phyloP scores from a whole-genome alignment of 2,329 filamentous ascomycete species.

The Fusarium nygamai region DNA sequence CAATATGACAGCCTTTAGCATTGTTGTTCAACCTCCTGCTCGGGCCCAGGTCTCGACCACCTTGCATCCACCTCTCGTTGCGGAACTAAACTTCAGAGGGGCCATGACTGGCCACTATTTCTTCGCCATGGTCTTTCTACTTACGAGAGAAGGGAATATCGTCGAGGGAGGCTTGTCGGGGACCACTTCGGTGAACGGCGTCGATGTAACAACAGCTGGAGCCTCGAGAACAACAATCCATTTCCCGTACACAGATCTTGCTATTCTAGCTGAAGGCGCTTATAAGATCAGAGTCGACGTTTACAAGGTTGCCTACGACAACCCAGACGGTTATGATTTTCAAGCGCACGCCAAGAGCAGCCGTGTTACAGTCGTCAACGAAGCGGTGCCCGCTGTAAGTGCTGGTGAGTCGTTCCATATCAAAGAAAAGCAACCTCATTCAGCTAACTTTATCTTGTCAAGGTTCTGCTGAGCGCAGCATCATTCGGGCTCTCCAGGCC shows the following conservation, averaged over 20 bases:
- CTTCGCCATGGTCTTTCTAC: slow-evolving; percentile 43
- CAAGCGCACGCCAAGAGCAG: slow-evolving; percentile 30
- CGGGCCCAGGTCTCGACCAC: slow-evolving; percentile 17
- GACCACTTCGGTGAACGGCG: slow-evolving; percentile 29
- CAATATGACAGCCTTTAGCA: slow-evolving; percentile 24
- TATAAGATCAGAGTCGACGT: slow-evolving; percentile 45
- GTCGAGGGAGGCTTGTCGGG: slow-evolving; percentile 35
- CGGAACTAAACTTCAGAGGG: slow-evolving; percentile 15
- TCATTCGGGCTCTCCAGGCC: slow-evolving; percentile 1
- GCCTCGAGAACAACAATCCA: slow-evolving; percentile 19
- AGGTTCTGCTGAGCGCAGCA: slow-evolving; percentile 7
- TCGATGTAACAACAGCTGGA: slow-evolving; percentile 8
- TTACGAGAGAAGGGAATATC: slow-evolving; percentile 27
- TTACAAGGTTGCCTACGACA: slow-evolving; percentile 34
- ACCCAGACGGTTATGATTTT: slow-evolving; percentile 15
- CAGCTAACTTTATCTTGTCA: background rate
- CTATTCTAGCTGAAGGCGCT: slow-evolving; percentile 32
- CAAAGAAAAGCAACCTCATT: fast-evolving
- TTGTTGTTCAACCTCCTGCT: slow-evolving; percentile 42
- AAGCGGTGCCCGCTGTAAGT: background rate
- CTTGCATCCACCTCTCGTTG: slow-evolving; percentile 41
- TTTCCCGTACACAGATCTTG: slow-evolving; percentile 43
- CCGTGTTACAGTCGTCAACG: slow-evolving; percentile 22
- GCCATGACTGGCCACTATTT: slow-evolving; percentile 23
- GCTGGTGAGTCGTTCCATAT: slow-evolving; percentile 2